Percentiles rank a stretch among this genome's conserved stretches.
phyloP scores from a whole-genome alignment of 2,329 filamentous ascomycete genomes.

The Corinectria fuckeliana region DNA sequence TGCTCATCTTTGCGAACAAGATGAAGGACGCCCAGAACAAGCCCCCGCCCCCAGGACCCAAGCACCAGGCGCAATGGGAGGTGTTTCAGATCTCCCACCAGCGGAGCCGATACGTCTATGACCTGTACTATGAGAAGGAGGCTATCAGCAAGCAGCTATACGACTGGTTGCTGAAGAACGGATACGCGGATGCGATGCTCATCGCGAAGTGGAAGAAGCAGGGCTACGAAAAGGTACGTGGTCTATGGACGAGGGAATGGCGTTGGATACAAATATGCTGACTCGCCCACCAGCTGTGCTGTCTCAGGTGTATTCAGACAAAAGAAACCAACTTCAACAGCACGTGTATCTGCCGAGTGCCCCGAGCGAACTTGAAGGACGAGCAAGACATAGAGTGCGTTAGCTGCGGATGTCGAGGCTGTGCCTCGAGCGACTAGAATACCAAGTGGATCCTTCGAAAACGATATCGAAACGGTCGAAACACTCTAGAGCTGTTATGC shows the following conservation, averaged over 20 bases:
- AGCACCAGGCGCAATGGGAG: constrained; percentile 93
- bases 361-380: constrained; percentile 87
- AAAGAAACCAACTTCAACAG: constrained; percentile 99
- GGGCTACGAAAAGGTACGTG: constrained; percentile 89
- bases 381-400: constrained; percentile 92
- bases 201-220: constrained; percentile 99
- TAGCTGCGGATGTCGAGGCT: constrained; percentile 91
- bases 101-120: constrained; percentile 91
- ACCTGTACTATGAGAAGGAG: constrained; percentile 97
- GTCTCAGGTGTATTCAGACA: constrained; percentile 95
- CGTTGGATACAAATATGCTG: constrained; percentile 26
- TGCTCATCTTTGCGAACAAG: constrained; percentile 85
- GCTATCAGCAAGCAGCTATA: constrained; percentile 92
- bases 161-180: constrained; percentile 96
- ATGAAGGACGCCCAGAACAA: constrained; percentile 97
- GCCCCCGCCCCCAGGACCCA: constrained; percentile 77
- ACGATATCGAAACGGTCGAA: not conserved
- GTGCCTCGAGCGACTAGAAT: constrained; percentile 78
- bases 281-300: constrained; percentile 72
- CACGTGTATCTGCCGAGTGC: constrained; percentile 96
- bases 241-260: not conserved
- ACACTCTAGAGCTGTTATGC: not conserved
- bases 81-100: constrained; percentile 98
- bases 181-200: constrained; percentile 91
- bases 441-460: not conserved